These are phyloP conservation scores for Jasminum sambac DNA, from an alignment of 257 asterid species.

Conservation along the genomic window DNA sequence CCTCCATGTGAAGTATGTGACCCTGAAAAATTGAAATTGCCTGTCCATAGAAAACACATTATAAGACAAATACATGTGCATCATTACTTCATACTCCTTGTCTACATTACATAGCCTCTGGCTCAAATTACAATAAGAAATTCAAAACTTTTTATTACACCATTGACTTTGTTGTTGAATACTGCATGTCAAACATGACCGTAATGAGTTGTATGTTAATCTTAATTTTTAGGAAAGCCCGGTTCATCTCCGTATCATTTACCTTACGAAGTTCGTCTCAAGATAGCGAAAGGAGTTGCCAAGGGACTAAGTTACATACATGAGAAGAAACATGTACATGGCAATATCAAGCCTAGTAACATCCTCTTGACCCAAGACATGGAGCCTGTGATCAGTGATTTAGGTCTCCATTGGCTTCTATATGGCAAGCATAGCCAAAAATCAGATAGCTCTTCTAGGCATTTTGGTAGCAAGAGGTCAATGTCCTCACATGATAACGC, in stretches of 20 bases:
- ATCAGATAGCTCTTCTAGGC: conserved; percentile 48
- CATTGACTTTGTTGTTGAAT: not conserved
- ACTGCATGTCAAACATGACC: not conserved
- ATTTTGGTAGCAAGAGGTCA: conserved; percentile 66
- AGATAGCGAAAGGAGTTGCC: conserved; percentile 84
- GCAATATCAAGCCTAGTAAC: conserved; percentile 92
- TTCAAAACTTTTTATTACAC: not conserved
- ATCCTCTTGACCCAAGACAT: conserved; percentile 71
- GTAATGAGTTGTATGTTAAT: not conserved
- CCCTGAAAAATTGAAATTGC: conserved; percentile 27
- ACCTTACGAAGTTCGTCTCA: conserved; percentile 59
- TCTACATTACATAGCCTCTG: not conserved
- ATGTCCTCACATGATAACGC: conserved; percentile 25
- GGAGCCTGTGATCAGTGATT: conserved; percentile 83
- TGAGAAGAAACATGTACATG: conserved; percentile 87
- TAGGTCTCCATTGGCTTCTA: conserved; percentile 68
- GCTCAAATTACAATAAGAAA: not conserved
- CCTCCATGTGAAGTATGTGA: conserved; percentile 54
- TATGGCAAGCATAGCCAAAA: conserved; percentile 49
- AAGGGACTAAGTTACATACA: conserved; percentile 80
- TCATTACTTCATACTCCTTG: conserved; percentile 20
- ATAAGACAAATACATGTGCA: conserved; percentile 71
- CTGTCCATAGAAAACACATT: conserved; percentile 36
- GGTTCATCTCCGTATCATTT: conserved; percentile 80
- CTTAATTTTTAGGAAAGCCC: conserved; percentile 51